Evolutionary conservation across 2,329 filamentous ascomycete species (phyloP), one percentile per base, ranked within the genome.

Genomic region (Colletotrichum kahawae): DNA sequence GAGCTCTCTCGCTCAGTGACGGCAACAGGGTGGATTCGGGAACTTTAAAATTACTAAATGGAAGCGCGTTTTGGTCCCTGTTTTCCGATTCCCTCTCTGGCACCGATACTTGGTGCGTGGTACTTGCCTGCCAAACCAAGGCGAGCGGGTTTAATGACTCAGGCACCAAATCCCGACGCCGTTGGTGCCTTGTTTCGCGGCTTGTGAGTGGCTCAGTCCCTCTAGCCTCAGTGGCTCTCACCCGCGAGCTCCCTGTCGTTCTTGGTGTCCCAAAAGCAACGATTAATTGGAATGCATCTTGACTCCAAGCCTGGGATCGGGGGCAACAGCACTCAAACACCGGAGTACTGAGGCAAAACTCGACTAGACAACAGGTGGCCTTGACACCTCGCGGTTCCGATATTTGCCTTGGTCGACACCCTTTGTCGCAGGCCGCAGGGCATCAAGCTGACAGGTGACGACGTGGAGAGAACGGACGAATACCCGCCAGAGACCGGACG

Each of bases 191-290:
- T 16, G 60, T 36, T 38, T 13, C 43, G 62, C 12, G 56, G n/a
- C 54, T 27, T 64, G 33, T 73, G 64, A 75, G 73, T 75, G 73
- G 73, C 73, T 73, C n/a, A 38, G 43, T n/a, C n/a, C 36, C 62
- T 66, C 72, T 75, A 75, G 69, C 69, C 73, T 74, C 63, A 64
- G 73, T 75, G 73, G 73, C 73, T 73, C 73, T 73, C 73, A 70
- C 59, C 29, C 67, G 38, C 38, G 8, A 18, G 27, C 38, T 64
- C 67, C 69, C 59, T 70, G 51, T 67, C 69, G 34, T 71, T 33
- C 38, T 63, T 67, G 68, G 54, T 24, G 16, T 64, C n/a, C 5
- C 62, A 64, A 59, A 71, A 74, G 68, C 51, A 63, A 71, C 24
- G 31, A 56, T 51, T 67, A 63, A 75, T 71, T 71, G 54, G 62